phyloP scores from a whole-genome alignment of 805 yeast species.

The Metschnikowia arizonensis region DNA sequence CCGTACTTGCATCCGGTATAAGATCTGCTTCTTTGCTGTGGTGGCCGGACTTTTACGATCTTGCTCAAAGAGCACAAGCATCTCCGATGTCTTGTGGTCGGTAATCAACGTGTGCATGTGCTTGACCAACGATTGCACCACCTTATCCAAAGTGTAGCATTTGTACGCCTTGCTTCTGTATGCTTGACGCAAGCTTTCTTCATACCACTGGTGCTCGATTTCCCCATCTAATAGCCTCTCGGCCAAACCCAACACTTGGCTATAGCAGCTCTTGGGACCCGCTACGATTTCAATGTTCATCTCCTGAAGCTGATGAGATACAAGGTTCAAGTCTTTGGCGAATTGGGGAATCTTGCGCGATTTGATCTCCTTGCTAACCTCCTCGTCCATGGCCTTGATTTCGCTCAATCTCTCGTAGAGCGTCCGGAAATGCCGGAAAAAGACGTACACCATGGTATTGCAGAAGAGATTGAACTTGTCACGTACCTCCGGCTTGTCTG shows the following conservation, averaged over 20 bases:
- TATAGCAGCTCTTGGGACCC: slow-evolving; percentile 62
- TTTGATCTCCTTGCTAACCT: slow-evolving; percentile 69
- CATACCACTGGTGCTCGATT: slow-evolving; percentile 90
- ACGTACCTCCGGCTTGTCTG: slow-evolving; percentile 35
- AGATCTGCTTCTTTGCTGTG: slow-evolving; percentile 80
- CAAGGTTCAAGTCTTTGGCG: slow-evolving; percentile 80
- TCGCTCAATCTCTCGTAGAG: slow-evolving; percentile 77
- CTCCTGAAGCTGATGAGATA: slow-evolving; percentile 76
- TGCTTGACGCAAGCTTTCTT: slow-evolving; percentile 92
- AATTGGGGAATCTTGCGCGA: slow-evolving; percentile 63
- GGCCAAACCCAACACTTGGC: slow-evolving; percentile 71
- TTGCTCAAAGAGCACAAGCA: slow-evolving; percentile 73
- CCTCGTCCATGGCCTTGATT: slow-evolving; percentile 64
- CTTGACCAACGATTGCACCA: slow-evolving; percentile 65
- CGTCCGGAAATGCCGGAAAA: slow-evolving; percentile 80
- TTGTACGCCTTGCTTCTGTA: slow-evolving; percentile 91
- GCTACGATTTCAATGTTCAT: slow-evolving; percentile 64
- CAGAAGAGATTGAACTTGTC: slow-evolving; percentile 73
- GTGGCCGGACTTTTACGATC: slow-evolving; percentile 66
- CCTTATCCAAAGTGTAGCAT: slow-evolving; percentile 89
- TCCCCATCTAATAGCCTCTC: slow-evolving; percentile 82
- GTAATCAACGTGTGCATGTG: slow-evolving; percentile 82
- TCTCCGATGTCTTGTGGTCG: slow-evolving; percentile 76
- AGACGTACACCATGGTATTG: slow-evolving; percentile 83
- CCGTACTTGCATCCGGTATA: slow-evolving; percentile 86